Evolutionary conservation across 192 early-diverging fungal genomes (phyloP).

Genomic region (Helicostylum pulchrum): DNA sequence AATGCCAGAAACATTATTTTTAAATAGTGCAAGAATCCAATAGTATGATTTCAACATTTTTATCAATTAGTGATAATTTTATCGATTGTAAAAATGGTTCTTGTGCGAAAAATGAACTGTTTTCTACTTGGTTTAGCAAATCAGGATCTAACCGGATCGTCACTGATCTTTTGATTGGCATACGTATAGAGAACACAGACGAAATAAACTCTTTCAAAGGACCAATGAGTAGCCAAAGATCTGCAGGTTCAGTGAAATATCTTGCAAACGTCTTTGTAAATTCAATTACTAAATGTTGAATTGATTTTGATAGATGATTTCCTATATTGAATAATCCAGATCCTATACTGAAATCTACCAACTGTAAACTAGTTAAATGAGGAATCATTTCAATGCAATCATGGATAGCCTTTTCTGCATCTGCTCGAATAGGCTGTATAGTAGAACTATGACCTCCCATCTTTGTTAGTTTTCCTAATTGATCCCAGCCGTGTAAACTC

Average conservation of each 20-base stretch:
- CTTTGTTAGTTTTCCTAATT: slow-evolving; percentile 5
- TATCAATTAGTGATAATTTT: too few species aligned
- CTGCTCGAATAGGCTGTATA: slow-evolving; percentile 1
- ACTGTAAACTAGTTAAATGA: neutral
- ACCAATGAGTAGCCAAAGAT: slow-evolving; percentile 2
- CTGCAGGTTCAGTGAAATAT: neutral
- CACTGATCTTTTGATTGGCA: too few species aligned
- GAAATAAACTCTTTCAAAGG: slow-evolving; percentile 8
- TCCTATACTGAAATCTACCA: slow-evolving; percentile 11
- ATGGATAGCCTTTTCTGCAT: slow-evolving; percentile 1
- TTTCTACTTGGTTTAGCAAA: too few species aligned
- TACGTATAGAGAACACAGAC: neutral
- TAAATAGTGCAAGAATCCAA: too few species aligned
- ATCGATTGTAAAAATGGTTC: too few species aligned
- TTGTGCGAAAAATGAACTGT: too few species aligned
- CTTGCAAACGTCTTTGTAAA: slow-evolving; percentile 8
- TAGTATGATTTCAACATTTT: too few species aligned
- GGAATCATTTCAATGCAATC: neutral
- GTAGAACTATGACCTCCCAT: neutral
- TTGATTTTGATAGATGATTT: neutral
- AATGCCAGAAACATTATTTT: too few species aligned
- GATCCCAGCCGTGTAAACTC: slow-evolving; percentile 12
- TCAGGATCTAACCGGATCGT: too few species aligned
- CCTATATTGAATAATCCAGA: neutral
- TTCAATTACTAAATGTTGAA: neutral